phyloP scores from a whole-genome alignment of 1,284 basidiomycete species.

The Golubevia sp. region DNA sequence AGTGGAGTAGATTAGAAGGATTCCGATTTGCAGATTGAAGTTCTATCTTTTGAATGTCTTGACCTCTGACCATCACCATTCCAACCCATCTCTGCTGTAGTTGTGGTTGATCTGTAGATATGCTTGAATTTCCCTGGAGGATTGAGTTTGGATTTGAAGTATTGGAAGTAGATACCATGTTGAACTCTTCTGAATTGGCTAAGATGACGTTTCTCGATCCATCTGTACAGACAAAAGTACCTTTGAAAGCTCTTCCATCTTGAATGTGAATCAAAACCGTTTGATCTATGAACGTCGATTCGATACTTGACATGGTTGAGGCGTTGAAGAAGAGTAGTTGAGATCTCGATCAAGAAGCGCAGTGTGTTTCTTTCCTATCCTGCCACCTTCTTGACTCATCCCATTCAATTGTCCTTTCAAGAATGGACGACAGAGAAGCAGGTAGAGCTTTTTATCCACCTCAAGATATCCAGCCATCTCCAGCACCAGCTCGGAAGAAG shows the following conservation, averaged over 20 bases:
- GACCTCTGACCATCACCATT: constrained; percentile 44
- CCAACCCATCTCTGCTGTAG: constrained; percentile 24
- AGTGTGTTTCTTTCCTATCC: too few relatives aligned
- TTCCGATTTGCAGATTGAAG: constrained; percentile 12
- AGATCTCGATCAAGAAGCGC: too few relatives aligned
- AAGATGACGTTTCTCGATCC: constrained; percentile 36
- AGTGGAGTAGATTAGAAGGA: too few relatives aligned
- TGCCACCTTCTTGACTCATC: too few relatives aligned
- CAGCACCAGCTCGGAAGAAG: too few relatives aligned
- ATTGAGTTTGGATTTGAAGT: neutral
- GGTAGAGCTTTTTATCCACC: too few relatives aligned
- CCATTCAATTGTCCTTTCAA: too few relatives aligned
- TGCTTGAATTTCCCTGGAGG: neutral
- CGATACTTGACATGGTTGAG: neutral
- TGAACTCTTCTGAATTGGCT: constrained; percentile 21
- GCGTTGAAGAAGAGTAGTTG: neutral
- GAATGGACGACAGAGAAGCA: too few relatives aligned
- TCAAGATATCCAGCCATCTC: too few relatives aligned
- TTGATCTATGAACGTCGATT: constrained; percentile 21
- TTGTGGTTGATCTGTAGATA: neutral
- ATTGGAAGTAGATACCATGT: constrained; percentile 4
- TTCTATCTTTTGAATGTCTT: constrained; percentile 25
- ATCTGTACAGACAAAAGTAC: constrained; percentile 42
- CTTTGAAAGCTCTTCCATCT: constrained; percentile 40
- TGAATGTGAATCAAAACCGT: constrained; percentile 29